Base-by-base conservation (phyloP, 345 rosid species). In the Arabidopsis suecica region DNA sequence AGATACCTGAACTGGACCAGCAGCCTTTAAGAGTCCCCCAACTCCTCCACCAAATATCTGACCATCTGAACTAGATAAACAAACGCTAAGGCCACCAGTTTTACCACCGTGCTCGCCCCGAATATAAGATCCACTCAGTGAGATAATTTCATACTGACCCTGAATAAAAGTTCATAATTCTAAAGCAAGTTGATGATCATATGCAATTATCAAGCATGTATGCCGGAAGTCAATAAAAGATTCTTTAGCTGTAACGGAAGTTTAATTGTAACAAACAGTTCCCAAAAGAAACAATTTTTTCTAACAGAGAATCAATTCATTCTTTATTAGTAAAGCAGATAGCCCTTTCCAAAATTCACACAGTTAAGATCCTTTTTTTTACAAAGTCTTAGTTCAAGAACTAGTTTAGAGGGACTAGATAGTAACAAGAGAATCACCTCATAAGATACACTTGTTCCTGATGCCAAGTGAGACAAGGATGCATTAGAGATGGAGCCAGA, bases 21-120 rank as follows among this genome's bases (percentile, higher is more conserved):
- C 90, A 68, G 98, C 98, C 45, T 80, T 86, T 61, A 94, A 84
- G 41, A 86, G 85, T 59, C 97, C 97, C 14, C 91, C 89, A 78
- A 94, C 88, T 65, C 91, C 97, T 75, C 98, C 98, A n/a, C 98
- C 98, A 49, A 94, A 76, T 51, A 90, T 84, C 71, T 91, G 92
- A 65, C 97, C 97, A 80, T 86, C 86, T 20, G 88, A 50, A 79
- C 67, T 81, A 65, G 92, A 84, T 67, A 94, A 83, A 76, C 90
- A 92, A 50, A 94, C 84, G 74, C 97, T 92, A 66, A 94, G 88
- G 56, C 97, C 91, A 71, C 97, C 96, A 66, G 88, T 83, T 85
- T 88, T 88, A 37, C 90, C 93, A 63, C 96, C 97, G 57, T 72
- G 49, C 36, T 90, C 92, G 11, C 89, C 84, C 49, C 89, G 88